phyloP scores from a whole-genome alignment of 1,284 basidiomycete genomes.

The Grifola frondosa region DNA sequence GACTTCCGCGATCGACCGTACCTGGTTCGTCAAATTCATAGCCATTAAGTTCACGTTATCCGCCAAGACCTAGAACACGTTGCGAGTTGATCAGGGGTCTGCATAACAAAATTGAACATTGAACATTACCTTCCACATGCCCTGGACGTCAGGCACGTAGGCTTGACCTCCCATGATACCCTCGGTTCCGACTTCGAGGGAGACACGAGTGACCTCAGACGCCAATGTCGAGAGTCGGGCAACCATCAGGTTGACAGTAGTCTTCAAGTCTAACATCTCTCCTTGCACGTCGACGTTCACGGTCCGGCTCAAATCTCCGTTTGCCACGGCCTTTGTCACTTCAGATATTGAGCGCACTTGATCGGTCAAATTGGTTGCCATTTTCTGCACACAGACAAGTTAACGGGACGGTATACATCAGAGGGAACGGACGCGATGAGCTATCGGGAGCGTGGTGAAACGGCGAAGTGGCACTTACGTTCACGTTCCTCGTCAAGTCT shows the following conservation, averaged over 20 bases:
- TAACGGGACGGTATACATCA: not conserved
- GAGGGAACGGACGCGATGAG: not conserved
- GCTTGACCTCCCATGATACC: slow-evolving; percentile 96
- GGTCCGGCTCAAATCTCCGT: slow-evolving; percentile 86
- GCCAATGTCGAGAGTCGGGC: slow-evolving; percentile 81
- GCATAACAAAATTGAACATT: not conserved
- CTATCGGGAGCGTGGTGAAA: slow-evolving; percentile 21
- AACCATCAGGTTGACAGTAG: slow-evolving; percentile 92
- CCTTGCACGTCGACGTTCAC: slow-evolving; percentile 97
- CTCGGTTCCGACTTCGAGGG: slow-evolving; percentile 92
- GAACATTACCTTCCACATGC: slow-evolving; percentile 80
- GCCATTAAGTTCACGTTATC: slow-evolving; percentile 89
- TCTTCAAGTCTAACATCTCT: slow-evolving; percentile 94
- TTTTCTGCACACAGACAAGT: slow-evolving; percentile 52
- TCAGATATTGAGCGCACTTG: slow-evolving; percentile 97
- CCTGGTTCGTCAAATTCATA: slow-evolving; percentile 91
- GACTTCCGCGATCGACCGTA: slow-evolving; percentile 83
- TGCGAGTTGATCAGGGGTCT: not conserved
- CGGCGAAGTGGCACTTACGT: slow-evolving; percentile 44
- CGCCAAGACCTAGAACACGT: slow-evolving; percentile 52
- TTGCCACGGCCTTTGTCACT: slow-evolving; percentile 95
- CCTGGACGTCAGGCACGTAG: slow-evolving; percentile 82
- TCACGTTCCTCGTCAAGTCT: slow-evolving; percentile 88
- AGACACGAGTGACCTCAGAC: slow-evolving; percentile 84
- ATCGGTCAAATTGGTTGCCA: slow-evolving; percentile 90